Conservation (phyloP, 345 rosid genomes). For the Barbarea vulgaris region DNA sequence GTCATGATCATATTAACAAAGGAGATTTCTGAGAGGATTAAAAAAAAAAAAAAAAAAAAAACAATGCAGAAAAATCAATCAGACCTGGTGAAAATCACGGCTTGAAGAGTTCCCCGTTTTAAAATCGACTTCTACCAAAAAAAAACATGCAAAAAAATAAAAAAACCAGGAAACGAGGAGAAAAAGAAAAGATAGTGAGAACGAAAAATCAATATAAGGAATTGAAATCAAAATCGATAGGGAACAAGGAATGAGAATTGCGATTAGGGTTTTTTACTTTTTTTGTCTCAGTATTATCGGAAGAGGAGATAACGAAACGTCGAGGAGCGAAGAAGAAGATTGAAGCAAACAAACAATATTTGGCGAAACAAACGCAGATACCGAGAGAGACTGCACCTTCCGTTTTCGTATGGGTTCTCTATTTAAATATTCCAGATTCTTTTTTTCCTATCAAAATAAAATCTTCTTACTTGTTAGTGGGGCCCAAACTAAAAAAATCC, state of each 20-base stretch:
- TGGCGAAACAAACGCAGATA: not conserved
- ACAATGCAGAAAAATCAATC: not conserved
- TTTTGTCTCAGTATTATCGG: slow-evolving; percentile 10
- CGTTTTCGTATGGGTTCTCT: not conserved
- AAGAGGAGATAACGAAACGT: not conserved
- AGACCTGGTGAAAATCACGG: slow-evolving; percentile 28
- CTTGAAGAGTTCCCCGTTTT: not conserved
- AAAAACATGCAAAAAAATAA: not conserved
- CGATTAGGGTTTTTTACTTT: slow-evolving; percentile 16
- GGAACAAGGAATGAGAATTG: not conserved
- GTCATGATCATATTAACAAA: not conserved
- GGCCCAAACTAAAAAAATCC: not conserved
- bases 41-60: too few relatives aligned
- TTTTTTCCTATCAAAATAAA: not conserved
- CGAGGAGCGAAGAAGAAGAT: not conserved
- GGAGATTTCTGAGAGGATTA: not conserved
- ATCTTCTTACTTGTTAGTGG: not conserved
- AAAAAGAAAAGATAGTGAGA: not conserved
- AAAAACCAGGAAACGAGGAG: not conserved
- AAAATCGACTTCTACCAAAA: not conserved
- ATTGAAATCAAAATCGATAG: not conserved
- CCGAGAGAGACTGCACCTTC: not conserved
- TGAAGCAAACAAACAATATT: not conserved
- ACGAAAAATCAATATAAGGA: not conserved
- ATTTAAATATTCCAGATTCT: not conserved